Conservation (phyloP, 129 eudicot genomes). For the Tagetes patula region DNA sequence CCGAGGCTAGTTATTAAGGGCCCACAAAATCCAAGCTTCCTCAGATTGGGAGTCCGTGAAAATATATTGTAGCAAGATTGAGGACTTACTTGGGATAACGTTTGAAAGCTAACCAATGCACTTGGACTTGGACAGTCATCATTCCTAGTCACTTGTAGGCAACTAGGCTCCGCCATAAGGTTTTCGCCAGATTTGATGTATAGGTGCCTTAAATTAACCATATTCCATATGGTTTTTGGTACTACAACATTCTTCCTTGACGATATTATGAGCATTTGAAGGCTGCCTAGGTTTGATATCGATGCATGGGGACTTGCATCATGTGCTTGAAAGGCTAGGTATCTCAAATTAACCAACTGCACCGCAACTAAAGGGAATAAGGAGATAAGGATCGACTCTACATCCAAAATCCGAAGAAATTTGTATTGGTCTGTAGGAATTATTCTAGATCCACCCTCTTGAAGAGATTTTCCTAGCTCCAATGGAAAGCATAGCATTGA, state of each 20-base stretch:
- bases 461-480: background rate
- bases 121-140: background rate
- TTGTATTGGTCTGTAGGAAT: background rate
- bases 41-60: conserved; percentile 24
- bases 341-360: background rate
- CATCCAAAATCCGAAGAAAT: conserved; percentile 23
- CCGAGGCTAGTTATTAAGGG: conserved; percentile 11
- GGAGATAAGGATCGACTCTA: conserved; percentile 13
- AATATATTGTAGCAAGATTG: background rate
- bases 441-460: background rate
- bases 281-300: conserved; percentile 28
- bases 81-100: too few species aligned
- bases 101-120: background rate
- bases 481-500: conserved; percentile 1
- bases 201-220: conserved; percentile 31
- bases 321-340: background rate
- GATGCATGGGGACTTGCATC: conserved; percentile 18
- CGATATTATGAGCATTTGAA: conserved; percentile 23
- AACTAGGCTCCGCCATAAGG: background rate
- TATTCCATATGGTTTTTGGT: conserved; percentile 19
- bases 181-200: conserved; percentile 26
- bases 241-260: background rate
- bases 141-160: background rate
- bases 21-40: conserved; percentile 32
- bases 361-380: conserved; percentile 10